Percentiles rank a stretch among this genome's conserved stretches.
Evolutionary conservation across 306 rosid genomes (phyloP).

Genomic region (Cicer pinnatifidum): DNA sequence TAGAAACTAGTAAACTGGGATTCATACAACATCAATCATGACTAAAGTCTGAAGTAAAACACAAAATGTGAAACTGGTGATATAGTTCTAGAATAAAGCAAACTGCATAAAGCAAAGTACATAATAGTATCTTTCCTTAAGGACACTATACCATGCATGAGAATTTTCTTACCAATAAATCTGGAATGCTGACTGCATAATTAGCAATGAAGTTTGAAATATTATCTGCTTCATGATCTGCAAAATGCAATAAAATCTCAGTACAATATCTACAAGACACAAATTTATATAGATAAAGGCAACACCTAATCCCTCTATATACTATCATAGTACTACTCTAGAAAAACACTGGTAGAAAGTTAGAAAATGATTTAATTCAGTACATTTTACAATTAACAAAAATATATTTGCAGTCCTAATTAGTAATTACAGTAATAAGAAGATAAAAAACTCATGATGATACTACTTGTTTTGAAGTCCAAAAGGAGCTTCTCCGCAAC

Average conservation of each 20-base stretch:
- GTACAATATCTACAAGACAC: slow-evolving; percentile 26
- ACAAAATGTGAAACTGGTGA: slow-evolving; percentile 36
- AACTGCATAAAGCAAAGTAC: slow-evolving; percentile 50
- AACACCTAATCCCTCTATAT: no score
- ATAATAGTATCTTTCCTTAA: slow-evolving; percentile 45
- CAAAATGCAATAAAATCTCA: slow-evolving; percentile 49
- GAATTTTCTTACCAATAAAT: slow-evolving; percentile 75
- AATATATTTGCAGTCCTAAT: no score
- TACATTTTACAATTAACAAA: no score
- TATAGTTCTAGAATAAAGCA: slow-evolving; percentile 45
- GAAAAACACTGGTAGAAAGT: no score
- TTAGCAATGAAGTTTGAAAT: slow-evolving; percentile 64
- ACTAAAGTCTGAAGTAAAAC: slow-evolving; percentile 39
- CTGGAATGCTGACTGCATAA: slow-evolving; percentile 77
- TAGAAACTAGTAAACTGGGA: slow-evolving; percentile 39
- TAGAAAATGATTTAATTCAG: neutral
- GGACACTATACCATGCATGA: slow-evolving; percentile 56
- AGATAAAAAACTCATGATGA: slow-evolving; percentile 39
- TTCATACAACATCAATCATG: slow-evolving; percentile 24
- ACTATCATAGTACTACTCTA: no score
- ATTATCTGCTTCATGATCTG: slow-evolving; percentile 66
- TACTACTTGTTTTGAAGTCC: slow-evolving; percentile 65
- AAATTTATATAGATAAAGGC: neutral
- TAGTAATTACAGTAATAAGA: no score
- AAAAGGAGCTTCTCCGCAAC: slow-evolving; percentile 68